Base-by-base conservation (phyloP, 768 basidiomycete genomes). In the Strobilomyces echinocephalus region DNA sequence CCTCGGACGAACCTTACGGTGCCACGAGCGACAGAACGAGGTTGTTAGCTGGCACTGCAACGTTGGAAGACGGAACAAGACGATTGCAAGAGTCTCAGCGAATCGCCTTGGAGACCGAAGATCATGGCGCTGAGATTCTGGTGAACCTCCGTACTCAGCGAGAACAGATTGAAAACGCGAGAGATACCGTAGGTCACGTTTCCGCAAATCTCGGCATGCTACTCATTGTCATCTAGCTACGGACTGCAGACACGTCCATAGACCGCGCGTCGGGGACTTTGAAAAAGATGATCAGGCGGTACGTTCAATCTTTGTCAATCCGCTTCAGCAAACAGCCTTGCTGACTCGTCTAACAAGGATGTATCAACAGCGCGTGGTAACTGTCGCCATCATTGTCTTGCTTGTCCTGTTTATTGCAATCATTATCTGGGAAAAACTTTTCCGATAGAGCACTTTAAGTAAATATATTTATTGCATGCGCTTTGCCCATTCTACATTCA, bases 231-330 rank as follows among this genome's bases (percentile, higher is more conserved):
- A 33, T 24, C 28, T 63, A 95, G 93, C 80, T 99, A 33, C 80
- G 83, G 60, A 80, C 85, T 40, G 94, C 95, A 33, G 95, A 97
- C 64, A 78, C 79, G 18, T 85, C 88, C 5, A 94, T 99, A 63
- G 92, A 95, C 70, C 81, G 89, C 36, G 95, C 97, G 28, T 87
- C 91, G 3, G 85, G 85, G 12, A 98, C 95, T 40, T 73, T 99
- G 47, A 95, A 88, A 76, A 87, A 88, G 72, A 98, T 98, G 95
- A 88, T 97, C 52, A 79, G 87, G 74, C 84, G 91, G 97, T 97
- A 70, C 60, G 85, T 74, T 45, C 14, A 44, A 48, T 49, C 5
- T 34, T n/a, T 28, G 21, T 38, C 24, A 28, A 6, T n/a, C 53
- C 8, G 47, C 43, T 46, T 46, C 49, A 18, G 46, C 53, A 52